A percentile compares a stretch with the other conserved stretches of the same genome.
These are phyloP conservation scores for Penicillium paradoxum DNA, from an alignment of 495 filamentous ascomycete species.

Conservation along the genomic window DNA sequence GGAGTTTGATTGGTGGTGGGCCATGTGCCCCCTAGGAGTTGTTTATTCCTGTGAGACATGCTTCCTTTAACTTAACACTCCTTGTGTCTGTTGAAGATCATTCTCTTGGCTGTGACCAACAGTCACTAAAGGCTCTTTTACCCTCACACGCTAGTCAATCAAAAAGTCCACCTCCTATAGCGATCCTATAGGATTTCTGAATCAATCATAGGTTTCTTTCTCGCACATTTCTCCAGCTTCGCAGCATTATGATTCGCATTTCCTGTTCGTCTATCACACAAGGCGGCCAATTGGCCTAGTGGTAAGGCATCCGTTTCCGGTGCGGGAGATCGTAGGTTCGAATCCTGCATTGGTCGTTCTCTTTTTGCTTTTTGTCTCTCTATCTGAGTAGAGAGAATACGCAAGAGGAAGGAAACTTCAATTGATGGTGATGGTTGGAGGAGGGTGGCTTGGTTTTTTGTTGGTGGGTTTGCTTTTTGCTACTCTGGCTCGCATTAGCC, in stretches of 20 bases:
- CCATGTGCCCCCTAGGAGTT: background rate
- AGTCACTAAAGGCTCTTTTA: too few species aligned
- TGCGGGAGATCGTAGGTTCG: conserved; percentile 32
- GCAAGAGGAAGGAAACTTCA: too few species aligned
- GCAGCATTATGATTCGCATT: background rate
- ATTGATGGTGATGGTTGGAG: too few species aligned
- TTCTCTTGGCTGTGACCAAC: too few species aligned
- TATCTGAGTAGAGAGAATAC: background rate
- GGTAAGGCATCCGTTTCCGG: conserved; percentile 33
- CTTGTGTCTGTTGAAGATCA: background rate
- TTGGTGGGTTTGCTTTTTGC: too few species aligned
- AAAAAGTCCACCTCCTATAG: too few species aligned
- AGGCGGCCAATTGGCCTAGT: conserved; percentile 22
- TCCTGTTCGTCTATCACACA: background rate
- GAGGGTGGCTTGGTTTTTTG: too few species aligned
- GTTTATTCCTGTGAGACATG: background rate
- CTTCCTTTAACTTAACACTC: background rate
- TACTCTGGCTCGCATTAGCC: too few species aligned
- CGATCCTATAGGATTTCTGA: too few species aligned
- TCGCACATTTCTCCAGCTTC: too few species aligned
- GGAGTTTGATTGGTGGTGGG: background rate
- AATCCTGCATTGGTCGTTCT: conserved; percentile 31
- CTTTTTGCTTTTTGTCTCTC: background rate
- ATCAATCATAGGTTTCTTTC: too few species aligned
- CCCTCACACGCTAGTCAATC: too few species aligned